Conservation (phyloP, 371 early-diverging fungal genomes). For the Apophysomyces elegans region DNA sequence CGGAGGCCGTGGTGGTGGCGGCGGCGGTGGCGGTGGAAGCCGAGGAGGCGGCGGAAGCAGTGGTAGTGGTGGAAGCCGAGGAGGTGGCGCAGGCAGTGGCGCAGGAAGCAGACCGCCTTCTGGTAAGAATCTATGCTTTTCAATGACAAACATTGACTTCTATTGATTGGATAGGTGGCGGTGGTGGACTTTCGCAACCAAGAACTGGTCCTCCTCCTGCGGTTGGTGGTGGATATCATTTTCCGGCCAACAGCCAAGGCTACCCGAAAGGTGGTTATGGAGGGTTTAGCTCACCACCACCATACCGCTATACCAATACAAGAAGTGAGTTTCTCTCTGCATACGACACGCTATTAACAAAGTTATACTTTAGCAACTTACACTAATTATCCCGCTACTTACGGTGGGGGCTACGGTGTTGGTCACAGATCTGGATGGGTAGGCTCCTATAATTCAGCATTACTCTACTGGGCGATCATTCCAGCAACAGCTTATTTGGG, state of each 20-base stretch:
- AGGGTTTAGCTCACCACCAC: slow-evolving; percentile 23
- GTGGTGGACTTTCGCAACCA: slow-evolving; percentile 15
- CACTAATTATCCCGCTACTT: slow-evolving; percentile 40
- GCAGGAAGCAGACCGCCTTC: slow-evolving; percentile 13
- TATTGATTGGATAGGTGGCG: not conserved
- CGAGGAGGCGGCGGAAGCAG: slow-evolving; percentile 22
- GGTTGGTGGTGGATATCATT: slow-evolving; percentile 26
- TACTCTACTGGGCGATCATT: slow-evolving; percentile 42
- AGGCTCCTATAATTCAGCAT: slow-evolving; percentile 42
- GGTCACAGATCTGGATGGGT: slow-evolving; percentile 37
- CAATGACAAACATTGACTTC: not conserved
- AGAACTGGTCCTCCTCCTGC: slow-evolving; percentile 22
- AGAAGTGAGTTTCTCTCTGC: slow-evolving; percentile 27
- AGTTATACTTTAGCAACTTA: slow-evolving; percentile 26
- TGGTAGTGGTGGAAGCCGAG: slow-evolving; percentile 23
- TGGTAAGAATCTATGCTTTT: not conserved
- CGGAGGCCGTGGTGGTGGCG: slow-evolving; percentile 29
- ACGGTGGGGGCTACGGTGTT: slow-evolving; percentile 40
- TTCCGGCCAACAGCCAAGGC: slow-evolving; percentile 22
- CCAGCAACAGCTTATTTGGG: slow-evolving; percentile 44
- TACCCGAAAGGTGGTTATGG: slow-evolving; percentile 47
- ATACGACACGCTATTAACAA: not conserved
- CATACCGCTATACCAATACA: slow-evolving; percentile 24
- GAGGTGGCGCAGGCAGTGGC: slow-evolving; percentile 19
- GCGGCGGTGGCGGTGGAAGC: slow-evolving; percentile 9